Base-by-base conservation (phyloP, 805 yeast genomes). In the Kluyveromyces siamensis region DNA sequence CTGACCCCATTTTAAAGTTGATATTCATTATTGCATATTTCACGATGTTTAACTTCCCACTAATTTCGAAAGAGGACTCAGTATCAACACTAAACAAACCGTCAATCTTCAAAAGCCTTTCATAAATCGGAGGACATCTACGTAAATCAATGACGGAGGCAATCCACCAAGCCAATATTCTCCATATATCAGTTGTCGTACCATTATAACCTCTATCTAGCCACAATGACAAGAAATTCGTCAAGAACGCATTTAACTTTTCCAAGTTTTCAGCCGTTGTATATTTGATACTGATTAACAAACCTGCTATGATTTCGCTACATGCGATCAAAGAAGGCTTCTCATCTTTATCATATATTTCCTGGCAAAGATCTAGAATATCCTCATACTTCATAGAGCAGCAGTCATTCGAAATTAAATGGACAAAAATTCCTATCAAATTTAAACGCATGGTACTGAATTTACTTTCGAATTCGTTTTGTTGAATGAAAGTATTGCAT, bases 181-280 rank as follows among this genome's bases (percentile, higher is more conserved):
- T 72, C 97, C 97, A 93, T 39, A 85, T 79, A 17, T 74, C 76
- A 37, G 74, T 66, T 2, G 82, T 83, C 33, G 89, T 93, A 2
- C 88, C 95, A 1, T 87, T 77, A 48, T 91, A 64, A 42, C 83
- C 87, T 35, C 73, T 67, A 7, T 71, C 68, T 35, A 87, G 70
- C 5, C 81, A 73, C 0, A 60, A 54, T 0, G 59, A 56, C 39
- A 86, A 61, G 49, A 77, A 79, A 1, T 51, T 55, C 0, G 72
- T 58, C 19, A 84, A 58, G 46, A 73, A 75, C 0, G 53, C 58
- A 54, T 82, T 86, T 50, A 83, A 68, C 8, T 55, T 52, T 2
- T 53, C 51, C 8, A 67, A 40, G 35, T 66, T 60, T 2, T 67
- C 68, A 0, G 62, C 55, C 2, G 67, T 60, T n/a, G 79, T 70